Conservation (phyloP, 2,329 filamentous ascomycete species). For the Polytolypa hystricis region DNA sequence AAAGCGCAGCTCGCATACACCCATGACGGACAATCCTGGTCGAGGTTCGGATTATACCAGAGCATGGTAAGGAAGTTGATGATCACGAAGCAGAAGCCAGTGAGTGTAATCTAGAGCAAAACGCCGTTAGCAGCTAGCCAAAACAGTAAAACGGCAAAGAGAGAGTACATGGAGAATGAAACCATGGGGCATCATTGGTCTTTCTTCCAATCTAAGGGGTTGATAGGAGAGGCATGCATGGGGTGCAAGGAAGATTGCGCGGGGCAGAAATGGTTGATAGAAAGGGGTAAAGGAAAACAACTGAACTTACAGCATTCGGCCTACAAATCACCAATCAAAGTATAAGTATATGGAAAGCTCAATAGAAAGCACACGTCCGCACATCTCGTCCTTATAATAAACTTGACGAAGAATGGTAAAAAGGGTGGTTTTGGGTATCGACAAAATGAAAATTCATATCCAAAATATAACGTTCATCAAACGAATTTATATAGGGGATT, state of each 20-base stretch:
- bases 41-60: conserved; percentile 90
- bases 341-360: neutral
- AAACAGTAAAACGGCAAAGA: neutral
- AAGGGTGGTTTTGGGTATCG: no score
- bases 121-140: neutral
- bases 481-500: neutral
- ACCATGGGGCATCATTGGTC: no score
- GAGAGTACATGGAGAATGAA: no score
- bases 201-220: no score
- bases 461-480: neutral
- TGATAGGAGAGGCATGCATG: no score
- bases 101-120: conserved; percentile 60
- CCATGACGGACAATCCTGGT: conserved; percentile 88
- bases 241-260: no score
- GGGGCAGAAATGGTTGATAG: neutral
- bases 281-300: neutral
- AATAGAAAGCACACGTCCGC: neutral
- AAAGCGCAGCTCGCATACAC: conserved; percentile 87
- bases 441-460: neutral
- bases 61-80: conserved; percentile 82
- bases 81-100: conserved; percentile 81
- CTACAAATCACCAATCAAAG: conserved; percentile 8
- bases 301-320: conserved; percentile 44
- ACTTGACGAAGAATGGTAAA: no score
- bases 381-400: no score